Evolutionary conservation across 371 early-diverging fungal genomes (phyloP), one percentile per base, ranked within the genome.

Genomic region (Rhizopus sp.): DNA sequence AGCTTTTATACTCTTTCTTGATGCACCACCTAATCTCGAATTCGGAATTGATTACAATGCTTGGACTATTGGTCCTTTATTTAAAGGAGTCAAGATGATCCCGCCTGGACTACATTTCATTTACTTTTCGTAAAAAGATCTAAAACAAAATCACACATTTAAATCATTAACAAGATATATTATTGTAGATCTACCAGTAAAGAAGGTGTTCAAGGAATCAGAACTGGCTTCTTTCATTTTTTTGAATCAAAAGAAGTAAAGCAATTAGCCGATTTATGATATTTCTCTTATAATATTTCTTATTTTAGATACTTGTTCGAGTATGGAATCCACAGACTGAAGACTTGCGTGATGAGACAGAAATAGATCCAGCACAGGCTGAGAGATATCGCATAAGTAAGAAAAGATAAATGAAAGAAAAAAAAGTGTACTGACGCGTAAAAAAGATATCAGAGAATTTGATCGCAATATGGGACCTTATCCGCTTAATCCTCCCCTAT

Each of bases 71-170:
- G 97, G 98, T 0, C 93, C 94, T 4, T 75, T 84, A 34, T 97
- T 98, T 69, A 90, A 85, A 65, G 98, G 98, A 15, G 63, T 97
- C 51, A 95, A 95, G 72, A 71, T 95, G 55, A 92, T 98, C 47
- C 97, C 98, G 13, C 94, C 96, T 0, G 97, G 98, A 0, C 66
- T 94, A 15, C 98, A 98, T 68, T 95, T 94, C 70, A 71, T 97
- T 23, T 90, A 91, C 65, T 95, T 91, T 72, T 87, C 90, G 89
- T 88, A 75, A 60, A 64, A 32, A 8, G 8, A 1, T 44, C 3
- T 31, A 42, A 13, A 44, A 17, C 50, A 23, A 17, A 40, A 29
- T 44, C 38, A 30, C 17, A 39, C 10, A 29, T 3, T 53, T 53
- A 38, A 13, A 17, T 15, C 13, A 3, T n/a, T 2, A n/a, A 12